Base-by-base conservation (phyloP, 75 land plant genomes). In the Selaginella moellendorffii region DNA sequence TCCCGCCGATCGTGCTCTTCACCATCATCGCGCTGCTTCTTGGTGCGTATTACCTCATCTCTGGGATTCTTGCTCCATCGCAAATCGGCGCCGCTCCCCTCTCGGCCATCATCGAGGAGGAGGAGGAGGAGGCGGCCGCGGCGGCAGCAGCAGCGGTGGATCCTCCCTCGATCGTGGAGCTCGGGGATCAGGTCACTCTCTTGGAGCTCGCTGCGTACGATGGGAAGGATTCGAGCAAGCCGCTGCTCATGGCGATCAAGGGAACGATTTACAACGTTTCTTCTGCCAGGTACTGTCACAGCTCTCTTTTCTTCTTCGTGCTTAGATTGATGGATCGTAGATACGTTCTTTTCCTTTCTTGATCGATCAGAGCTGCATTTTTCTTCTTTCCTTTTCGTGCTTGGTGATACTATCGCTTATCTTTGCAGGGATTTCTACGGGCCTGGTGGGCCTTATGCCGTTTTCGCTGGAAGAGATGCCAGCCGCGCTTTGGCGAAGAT, bases 41-140 rank as follows among this genome's bases (percentile, higher is more conserved):
- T 2, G 59, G 59, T 2, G 59, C 59, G n/a, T 56, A 56, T 21
- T 56, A 9, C 24, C 59, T 56, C 9, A 56, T 56, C 5, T 19
- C 59, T 56, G 59, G 59, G 59, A n/a, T 56, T 19, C 59, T 56
- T 8, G 59, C 59, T 25, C 59, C 59, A 8, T 25, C 59, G 8
- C 21, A 9, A 19, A 56, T 56, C 59, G 24, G 59, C 2, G 59
- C 46, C 14, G 46, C 46, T 36, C 46, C 46, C 14, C 46, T 14
- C 14, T 5, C 46, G 10, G 14, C 46, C 10, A 5, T 36, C 14
- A 5, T 36, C 10, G 46, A 14, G 10, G 46, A 36, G 5, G 46
- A n/a, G n/a, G n/a, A n/a, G n/a, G n/a, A n/a, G n/a, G n/a, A n/a
- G n/a, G n/a, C n/a, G n/a, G n/a, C n/a, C n/a, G n/a, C n/a, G n/a